These are phyloP conservation scores for Rubia peregrina DNA, from an alignment of 305 asterid species.

Conservation along the genomic window DNA sequence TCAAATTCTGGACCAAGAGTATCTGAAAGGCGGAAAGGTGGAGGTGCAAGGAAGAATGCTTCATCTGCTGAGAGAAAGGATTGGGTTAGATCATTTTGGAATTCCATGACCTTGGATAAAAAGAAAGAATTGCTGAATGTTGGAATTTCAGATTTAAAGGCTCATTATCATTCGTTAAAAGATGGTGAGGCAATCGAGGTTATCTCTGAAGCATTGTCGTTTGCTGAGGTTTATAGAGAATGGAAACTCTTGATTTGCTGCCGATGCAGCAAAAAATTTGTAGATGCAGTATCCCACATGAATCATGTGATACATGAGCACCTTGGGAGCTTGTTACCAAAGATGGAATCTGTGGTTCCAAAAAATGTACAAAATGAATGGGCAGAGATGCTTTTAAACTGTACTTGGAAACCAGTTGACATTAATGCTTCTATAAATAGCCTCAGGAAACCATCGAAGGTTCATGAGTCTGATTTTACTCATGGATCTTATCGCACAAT, in stretches of 20 bases:
- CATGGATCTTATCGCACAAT: slow-evolving; percentile 38
- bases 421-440: slow-evolving; percentile 48
- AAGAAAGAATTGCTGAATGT: slow-evolving; percentile 58
- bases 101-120: slow-evolving; percentile 50
- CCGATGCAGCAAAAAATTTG: slow-evolving; percentile 57
- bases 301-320: slow-evolving; percentile 69
- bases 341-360: slow-evolving; percentile 67
- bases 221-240: slow-evolving; percentile 45
- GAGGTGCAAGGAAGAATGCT: slow-evolving; percentile 42
- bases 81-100: slow-evolving; percentile 69
- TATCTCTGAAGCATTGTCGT: slow-evolving; percentile 60
- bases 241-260: slow-evolving; percentile 82
- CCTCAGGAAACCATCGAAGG: slow-evolving; percentile 40
- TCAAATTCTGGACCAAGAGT: slow-evolving; percentile 46
- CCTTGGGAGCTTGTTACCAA: slow-evolving; percentile 57
- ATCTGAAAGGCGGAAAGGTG: slow-evolving; percentile 65
- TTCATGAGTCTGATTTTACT: slow-evolving; percentile 36
- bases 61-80: slow-evolving; percentile 72
- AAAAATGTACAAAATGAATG: slow-evolving; percentile 68
- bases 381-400: slow-evolving; percentile 79
- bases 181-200: slow-evolving; percentile 45
- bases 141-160: slow-evolving; percentile 48
- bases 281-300: slow-evolving; percentile 42
- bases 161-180: slow-evolving; percentile 56
- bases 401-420: slow-evolving; percentile 82